These are phyloP conservation scores for Dentiscutata heterogama DNA, from an alignment of 371 early-diverging fungal genomes.

Conservation along the genomic window DNA sequence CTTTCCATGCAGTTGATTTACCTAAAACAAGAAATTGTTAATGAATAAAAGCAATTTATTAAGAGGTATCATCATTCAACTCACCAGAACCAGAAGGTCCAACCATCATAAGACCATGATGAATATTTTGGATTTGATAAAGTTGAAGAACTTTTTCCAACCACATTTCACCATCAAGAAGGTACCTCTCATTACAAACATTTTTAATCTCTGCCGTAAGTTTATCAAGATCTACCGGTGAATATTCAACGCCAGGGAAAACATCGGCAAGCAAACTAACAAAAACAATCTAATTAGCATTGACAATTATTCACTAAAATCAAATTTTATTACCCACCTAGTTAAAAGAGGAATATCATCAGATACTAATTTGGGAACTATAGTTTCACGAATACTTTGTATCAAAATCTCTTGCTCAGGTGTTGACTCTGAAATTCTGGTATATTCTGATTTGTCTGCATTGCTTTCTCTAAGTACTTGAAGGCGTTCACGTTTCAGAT, in stretches of 20 bases:
- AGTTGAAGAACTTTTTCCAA: constrained; percentile 97
- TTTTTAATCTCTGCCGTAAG: constrained; percentile 81
- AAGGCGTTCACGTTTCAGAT: constrained; percentile 93
- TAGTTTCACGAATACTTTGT: constrained; percentile 95
- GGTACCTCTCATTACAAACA: constrained; percentile 82
- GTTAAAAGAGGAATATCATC: constrained; percentile 92
- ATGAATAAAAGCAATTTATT: background rate
- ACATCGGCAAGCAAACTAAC: constrained; percentile 89
- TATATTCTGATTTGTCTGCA: constrained; percentile 60
- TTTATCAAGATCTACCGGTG: constrained; percentile 80
- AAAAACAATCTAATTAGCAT: constrained; percentile 13
- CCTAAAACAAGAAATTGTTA: background rate
- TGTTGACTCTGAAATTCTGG: constrained; percentile 69
- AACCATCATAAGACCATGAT: constrained; percentile 99
- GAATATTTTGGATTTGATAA: constrained; percentile 96
- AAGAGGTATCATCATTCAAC: background rate
- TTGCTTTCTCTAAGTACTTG: constrained; percentile 60
- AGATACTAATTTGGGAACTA: constrained; percentile 97
- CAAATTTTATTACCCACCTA: constrained; percentile 57
- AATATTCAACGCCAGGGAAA: constrained; percentile 95
- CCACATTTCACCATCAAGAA: constrained; percentile 87
- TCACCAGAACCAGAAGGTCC: constrained; percentile 95
- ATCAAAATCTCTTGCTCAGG: constrained; percentile 95
- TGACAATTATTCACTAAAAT: background rate
- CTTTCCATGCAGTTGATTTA: constrained; percentile 94